These are phyloP conservation scores for Aegilops tauschii DNA, from an alignment of 176 grass and related monocot species.

Conservation along the genomic window DNA sequence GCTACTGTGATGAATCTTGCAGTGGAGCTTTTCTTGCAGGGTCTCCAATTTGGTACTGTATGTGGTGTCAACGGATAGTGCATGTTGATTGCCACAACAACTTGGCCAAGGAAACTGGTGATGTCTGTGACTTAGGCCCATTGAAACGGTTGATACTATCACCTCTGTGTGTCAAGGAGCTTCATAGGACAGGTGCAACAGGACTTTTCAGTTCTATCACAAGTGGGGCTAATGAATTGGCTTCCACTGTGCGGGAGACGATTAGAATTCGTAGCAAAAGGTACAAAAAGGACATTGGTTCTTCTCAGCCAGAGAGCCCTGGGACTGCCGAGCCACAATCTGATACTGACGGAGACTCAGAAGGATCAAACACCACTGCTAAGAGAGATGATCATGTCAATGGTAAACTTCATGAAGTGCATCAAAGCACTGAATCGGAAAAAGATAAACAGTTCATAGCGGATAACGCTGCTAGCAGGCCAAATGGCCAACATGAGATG, in stretches of 20 bases:
- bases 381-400: constrained; percentile 39
- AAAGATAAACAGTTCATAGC: constrained; percentile 25
- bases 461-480: constrained; percentile 10
- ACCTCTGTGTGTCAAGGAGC: constrained; percentile 75
- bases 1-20: constrained; percentile 84
- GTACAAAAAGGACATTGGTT: constrained; percentile 35
- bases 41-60: constrained; percentile 77
- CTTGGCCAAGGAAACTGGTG: constrained; percentile 70
- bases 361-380: constrained; percentile 25
- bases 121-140: constrained; percentile 77
- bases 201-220: constrained; percentile 74
- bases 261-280: constrained; percentile 59
- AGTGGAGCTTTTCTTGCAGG: constrained; percentile 59
- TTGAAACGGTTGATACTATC: constrained; percentile 74
- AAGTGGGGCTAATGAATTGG: constrained; percentile 79
- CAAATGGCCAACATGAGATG: constrained; percentile 38
- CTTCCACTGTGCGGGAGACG: constrained; percentile 59
- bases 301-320: constrained; percentile 42
- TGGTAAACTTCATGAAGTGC: constrained; percentile 11
- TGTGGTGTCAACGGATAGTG: constrained; percentile 84
- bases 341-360: constrained; percentile 43
- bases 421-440: constrained; percentile 39
- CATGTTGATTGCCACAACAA: constrained; percentile 88
- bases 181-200: constrained; percentile 49
- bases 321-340: constrained; percentile 31